phyloP scores from a whole-genome alignment of 129 eudicot species.

The Oenanthe sinensis region DNA sequence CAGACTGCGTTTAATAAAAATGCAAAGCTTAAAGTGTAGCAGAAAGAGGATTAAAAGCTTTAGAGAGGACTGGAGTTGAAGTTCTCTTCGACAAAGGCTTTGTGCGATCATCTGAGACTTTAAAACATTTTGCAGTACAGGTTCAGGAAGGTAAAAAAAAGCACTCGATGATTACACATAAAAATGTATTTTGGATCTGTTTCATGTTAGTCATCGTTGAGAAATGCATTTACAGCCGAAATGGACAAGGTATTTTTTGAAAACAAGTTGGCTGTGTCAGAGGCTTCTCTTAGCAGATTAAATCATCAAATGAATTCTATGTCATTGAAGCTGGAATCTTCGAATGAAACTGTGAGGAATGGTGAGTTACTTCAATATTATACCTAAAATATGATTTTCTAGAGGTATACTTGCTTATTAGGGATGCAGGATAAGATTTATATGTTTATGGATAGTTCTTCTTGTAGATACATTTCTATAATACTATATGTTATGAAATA shows the following conservation, averaged over 20 bases:
- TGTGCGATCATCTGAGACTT: constrained; percentile 75
- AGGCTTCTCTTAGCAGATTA: constrained; percentile 60
- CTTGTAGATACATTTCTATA: neutral
- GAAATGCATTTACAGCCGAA: constrained; percentile 55
- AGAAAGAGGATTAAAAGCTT: constrained; percentile 85
- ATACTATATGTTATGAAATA: constrained; percentile 5
- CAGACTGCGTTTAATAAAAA: constrained; percentile 76
- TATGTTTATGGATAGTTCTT: neutral
- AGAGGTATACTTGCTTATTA: neutral
- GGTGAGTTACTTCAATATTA: constrained; percentile 38
- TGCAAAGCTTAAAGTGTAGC: constrained; percentile 84
- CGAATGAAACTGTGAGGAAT: constrained; percentile 48
- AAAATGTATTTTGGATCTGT: constrained; percentile 10
- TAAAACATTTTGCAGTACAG: constrained; percentile 64
- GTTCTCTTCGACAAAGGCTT: constrained; percentile 72
- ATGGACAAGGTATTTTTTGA: constrained; percentile 52
- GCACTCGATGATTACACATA: constrained; percentile 2
- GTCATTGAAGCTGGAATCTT: constrained; percentile 61
- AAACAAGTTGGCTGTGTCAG: constrained; percentile 53
- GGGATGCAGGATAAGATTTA: constrained; percentile 3
- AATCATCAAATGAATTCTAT: constrained; percentile 54
- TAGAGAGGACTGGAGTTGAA: constrained; percentile 90
- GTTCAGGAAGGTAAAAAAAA: constrained; percentile 67
- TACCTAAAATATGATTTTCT: neutral
- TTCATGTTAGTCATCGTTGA: constrained; percentile 16